Evolutionary conservation across 2,329 filamentous ascomycete genomes (phyloP).

Genomic region (Pseudogymnoascus sp.): DNA sequence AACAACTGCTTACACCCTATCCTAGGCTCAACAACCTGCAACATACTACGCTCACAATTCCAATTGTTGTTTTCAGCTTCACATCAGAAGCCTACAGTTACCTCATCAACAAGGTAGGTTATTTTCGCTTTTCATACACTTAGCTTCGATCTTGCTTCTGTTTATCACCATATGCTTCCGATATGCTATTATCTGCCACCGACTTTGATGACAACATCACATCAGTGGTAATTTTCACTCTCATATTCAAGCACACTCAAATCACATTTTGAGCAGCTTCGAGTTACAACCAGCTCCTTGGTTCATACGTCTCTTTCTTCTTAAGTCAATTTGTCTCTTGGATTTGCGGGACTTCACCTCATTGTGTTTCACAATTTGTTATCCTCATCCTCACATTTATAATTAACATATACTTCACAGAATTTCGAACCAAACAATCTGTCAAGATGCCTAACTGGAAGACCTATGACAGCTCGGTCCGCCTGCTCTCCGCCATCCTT

Average conservation of each 20-base stretch:
- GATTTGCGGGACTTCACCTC: background rate
- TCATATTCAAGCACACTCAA: background rate
- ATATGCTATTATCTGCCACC: background rate
- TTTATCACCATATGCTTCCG: background rate
- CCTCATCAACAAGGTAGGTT: background rate
- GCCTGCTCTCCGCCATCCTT: slow-evolving; percentile 54
- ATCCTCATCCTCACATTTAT: background rate
- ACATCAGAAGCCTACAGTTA: background rate
- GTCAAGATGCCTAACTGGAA: slow-evolving; percentile 50
- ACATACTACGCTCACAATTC: background rate
- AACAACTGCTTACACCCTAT: background rate
- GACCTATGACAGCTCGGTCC: slow-evolving; percentile 51
- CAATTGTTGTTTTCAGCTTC: background rate
- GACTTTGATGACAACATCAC: background rate
- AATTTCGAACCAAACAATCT: background rate
- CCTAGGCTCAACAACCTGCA: background rate
- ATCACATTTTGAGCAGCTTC: background rate
- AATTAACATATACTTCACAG: background rate
- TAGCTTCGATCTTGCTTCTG: background rate
- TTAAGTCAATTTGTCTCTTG: background rate
- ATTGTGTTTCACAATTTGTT: background rate
- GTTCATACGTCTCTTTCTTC: slow-evolving; percentile 1
- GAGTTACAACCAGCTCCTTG: background rate
- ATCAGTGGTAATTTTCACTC: background rate
- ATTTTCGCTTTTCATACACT: background rate